Evolutionary conservation across 495 filamentous ascomycete species (phyloP), one percentile per base, ranked within the genome.

Genomic region (Podospora pseudoanserina): DNA sequence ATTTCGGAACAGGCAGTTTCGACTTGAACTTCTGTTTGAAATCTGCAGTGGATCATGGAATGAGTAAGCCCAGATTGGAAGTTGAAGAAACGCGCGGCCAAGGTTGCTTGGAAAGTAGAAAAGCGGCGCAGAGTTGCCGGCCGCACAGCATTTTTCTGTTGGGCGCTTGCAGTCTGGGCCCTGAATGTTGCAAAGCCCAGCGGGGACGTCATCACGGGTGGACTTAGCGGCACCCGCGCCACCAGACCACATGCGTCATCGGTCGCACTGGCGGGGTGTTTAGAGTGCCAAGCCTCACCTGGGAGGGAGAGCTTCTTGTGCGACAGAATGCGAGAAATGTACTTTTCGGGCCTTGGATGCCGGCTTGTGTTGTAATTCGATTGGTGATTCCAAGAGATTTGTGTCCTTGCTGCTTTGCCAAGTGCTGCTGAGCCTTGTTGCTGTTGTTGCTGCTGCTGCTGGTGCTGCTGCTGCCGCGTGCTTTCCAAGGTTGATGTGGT

Each of bases 221-320:
- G 55, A 58, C 55, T 58, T 58, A 19, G n/a, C 23, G 55, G 55
- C n/a, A 58, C 23, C 55, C 23, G 19, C 55, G 55, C 55, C 55
- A 58, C 55, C 55, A 58, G 23, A 19, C 55, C 55, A 26, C n/a
- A 58, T 58, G 55, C 55, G 55, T 58, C 55, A 58, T 58, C 55
- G 19, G 55, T 58, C 23, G n/a, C 55, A 58, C n/a, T 58, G 55
- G n/a, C n/a, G 23, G 23, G 55, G n/a, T n/a, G 15, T 11, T 11
- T 49, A 5, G 39, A 49, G 39, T 13, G 39, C 39, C 39, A 49
- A 49, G 39, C 39, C 39, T 49, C 39, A 49, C 39, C 30, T 32
- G 7, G 4, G 0, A 49, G 9, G 15, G 39, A 49, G 39, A 49
- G 39, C 39, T 49, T 49, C 39, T 1, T 49, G 39, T 49, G 39